Evolutionary conservation across 306 rosid genomes (phyloP), one percentile per base, ranked within the genome.

Genomic region (Cucumis cinereus): DNA sequence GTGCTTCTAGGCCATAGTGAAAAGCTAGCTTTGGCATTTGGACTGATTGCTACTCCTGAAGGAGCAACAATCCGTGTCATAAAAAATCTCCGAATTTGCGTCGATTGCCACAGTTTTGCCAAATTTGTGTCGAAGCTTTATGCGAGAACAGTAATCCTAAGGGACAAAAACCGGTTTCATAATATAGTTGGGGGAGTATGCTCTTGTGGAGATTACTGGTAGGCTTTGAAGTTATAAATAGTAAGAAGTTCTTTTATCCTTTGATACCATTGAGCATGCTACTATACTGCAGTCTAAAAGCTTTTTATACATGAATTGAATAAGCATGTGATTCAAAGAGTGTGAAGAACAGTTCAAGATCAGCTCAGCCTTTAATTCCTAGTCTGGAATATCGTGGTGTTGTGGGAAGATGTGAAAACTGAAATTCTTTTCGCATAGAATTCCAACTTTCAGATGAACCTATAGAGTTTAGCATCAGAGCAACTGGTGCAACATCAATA

Each of bases 31-130:
- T 73, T 90, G 88, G 87, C 89, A 66, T 91, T 91, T 78, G 91
- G 96, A 28, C 79, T 94, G 76, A 87, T 94, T 77, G 81, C 91
- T 73, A 79, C 85, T 40, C 68, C 88, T n/a, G 84, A 82, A 81
- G 82, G 85, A 55, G 43, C 23, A 26, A 78, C 90, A 24, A 81
- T 94, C 30, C 94, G 88, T 14, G 88, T 93, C 52, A 86, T 93
- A 38, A 93, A 93, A 77, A 94, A 90, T 71, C 96, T 91, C 33
- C 89, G 96, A 45, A 84, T 91, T 81, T 91, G 98, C 80, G 96
- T 90, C 63, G 98, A 94, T 81, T 91, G 98, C 81, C 97, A 94
- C 79, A 85, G 91, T 55, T 93, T 93, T 76, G 98, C 94, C 30
- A 93, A 91, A 64, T 64, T 87, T 47, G 84, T 91, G 72, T 91